A percentile compares a stretch with the other conserved stretches of the same genome.
phyloP scores from a whole-genome alignment of 257 asterid genomes.

The Fraxinus excelsior region DNA sequence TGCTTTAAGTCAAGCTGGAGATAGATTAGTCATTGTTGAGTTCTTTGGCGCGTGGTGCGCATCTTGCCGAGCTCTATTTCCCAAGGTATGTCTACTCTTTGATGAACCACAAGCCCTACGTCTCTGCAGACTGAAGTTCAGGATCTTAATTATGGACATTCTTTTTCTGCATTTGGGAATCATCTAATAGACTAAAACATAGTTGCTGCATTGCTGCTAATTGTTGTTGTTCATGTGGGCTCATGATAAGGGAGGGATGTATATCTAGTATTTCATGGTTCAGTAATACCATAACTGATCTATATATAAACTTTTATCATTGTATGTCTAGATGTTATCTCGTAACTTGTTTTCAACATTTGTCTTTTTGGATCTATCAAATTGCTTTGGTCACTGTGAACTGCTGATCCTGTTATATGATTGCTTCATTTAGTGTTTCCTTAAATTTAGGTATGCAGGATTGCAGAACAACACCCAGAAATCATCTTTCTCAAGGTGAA shows the following conservation, averaged over 20 bases:
- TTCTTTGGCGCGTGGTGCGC: constrained; percentile 59
- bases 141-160: neutral
- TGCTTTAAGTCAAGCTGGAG: constrained; percentile 47
- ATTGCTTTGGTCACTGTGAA: neutral
- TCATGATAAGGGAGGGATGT: neutral
- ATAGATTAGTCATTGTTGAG: constrained; percentile 47
- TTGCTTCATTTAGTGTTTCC: neutral
- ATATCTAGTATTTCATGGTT: neutral
- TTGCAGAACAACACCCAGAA: constrained; percentile 63
- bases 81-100: constrained; percentile 39
- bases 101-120: neutral
- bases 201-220: neutral
- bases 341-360: neutral
- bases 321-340: neutral
- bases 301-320: neutral
- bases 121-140: neutral
- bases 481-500: constrained; percentile 70
- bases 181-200: neutral
- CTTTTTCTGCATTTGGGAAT: neutral
- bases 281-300: neutral
- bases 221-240: neutral
- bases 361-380: neutral
- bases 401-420: neutral
- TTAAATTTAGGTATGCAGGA: constrained; percentile 57
- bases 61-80: constrained; percentile 55